phyloP scores from a whole-genome alignment of 1,284 basidiomycete species.

The Malassezia yamatoensis region DNA sequence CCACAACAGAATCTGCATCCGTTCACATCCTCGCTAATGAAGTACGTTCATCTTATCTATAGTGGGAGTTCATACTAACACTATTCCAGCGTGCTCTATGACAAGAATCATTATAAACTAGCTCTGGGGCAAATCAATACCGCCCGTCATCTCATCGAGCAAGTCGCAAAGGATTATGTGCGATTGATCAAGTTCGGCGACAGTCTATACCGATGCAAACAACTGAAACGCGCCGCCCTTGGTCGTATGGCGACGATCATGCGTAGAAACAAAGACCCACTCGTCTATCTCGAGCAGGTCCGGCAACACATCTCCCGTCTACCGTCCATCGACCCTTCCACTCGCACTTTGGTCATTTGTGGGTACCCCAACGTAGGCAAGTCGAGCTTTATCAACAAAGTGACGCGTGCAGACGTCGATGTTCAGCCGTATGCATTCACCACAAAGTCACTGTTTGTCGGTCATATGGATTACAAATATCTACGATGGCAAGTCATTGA shows the following conservation, averaged over 20 bases:
- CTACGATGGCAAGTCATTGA: slow-evolving; percentile 48
- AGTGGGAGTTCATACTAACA: background rate
- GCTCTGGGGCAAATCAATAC: slow-evolving; percentile 47
- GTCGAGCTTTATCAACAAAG: slow-evolving; percentile 48
- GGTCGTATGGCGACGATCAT: slow-evolving; percentile 48
- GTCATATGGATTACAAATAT: slow-evolving; percentile 49
- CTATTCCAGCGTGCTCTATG: slow-evolving; percentile 34
- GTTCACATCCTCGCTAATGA: slow-evolving; percentile 45
- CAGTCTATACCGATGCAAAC: slow-evolving; percentile 47
- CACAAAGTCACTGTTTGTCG: slow-evolving; percentile 47
- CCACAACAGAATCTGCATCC: slow-evolving; percentile 41
- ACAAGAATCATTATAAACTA: slow-evolving; percentile 49
- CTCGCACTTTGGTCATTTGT: slow-evolving; percentile 43
- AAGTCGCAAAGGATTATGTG: slow-evolving; percentile 47
- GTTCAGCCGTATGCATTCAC: slow-evolving; percentile 48
- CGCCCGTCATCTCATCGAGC: slow-evolving; percentile 45
- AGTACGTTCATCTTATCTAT: slow-evolving; percentile 13
- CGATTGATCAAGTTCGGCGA: slow-evolving; percentile 48
- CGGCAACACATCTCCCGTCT: slow-evolving; percentile 48
- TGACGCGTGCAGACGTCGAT: slow-evolving; percentile 46
- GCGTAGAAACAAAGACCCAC: slow-evolving; percentile 46
- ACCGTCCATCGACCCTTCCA: slow-evolving; percentile 44
- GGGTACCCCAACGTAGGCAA: slow-evolving; percentile 48
- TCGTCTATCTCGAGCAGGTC: slow-evolving; percentile 47
- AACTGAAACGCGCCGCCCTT: slow-evolving; percentile 46